Conservation (phyloP, 345 rosid genomes). For the Citrus unshiu region DNA sequence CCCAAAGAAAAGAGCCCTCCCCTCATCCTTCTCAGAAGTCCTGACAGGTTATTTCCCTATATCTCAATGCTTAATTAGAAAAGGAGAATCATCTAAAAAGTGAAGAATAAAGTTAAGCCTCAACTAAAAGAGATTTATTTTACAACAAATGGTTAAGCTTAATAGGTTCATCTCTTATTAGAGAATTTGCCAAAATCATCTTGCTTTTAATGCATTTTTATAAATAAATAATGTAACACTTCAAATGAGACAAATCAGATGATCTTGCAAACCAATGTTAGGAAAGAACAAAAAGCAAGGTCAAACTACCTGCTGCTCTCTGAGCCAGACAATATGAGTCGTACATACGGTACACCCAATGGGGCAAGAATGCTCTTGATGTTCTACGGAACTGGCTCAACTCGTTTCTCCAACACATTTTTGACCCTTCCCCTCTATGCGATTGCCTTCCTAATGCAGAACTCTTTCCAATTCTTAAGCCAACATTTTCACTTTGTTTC, state of each 20-base stretch:
- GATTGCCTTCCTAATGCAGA: constrained; percentile 26
- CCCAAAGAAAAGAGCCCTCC: neutral
- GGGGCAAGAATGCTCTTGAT: constrained; percentile 79
- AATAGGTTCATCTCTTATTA: neutral
- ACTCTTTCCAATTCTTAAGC: constrained; percentile 25
- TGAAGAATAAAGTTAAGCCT: neutral
- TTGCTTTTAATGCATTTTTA: neutral
- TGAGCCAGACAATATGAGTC: constrained; percentile 86
- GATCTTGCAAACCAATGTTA: too few species aligned
- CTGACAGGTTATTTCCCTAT: neutral
- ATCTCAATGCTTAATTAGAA: neutral
- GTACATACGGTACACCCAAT: constrained; percentile 82
- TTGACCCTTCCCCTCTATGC: constrained; percentile 30
- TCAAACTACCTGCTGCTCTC: constrained; percentile 74
- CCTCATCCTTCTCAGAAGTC: neutral
- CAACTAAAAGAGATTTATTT: neutral
- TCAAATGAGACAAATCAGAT: neutral
- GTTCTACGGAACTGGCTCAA: constrained; percentile 41
- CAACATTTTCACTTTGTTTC: constrained; percentile 18
- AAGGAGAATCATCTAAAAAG: neutral
- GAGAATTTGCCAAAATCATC: neutral
- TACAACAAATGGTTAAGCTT: neutral
- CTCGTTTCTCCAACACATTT: constrained; percentile 24
- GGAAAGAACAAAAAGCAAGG: constrained; percentile 2
- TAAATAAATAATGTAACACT: neutral